phyloP scores from a whole-genome alignment of 1,284 basidiomycete genomes.

The Leccinum angustisporum region DNA sequence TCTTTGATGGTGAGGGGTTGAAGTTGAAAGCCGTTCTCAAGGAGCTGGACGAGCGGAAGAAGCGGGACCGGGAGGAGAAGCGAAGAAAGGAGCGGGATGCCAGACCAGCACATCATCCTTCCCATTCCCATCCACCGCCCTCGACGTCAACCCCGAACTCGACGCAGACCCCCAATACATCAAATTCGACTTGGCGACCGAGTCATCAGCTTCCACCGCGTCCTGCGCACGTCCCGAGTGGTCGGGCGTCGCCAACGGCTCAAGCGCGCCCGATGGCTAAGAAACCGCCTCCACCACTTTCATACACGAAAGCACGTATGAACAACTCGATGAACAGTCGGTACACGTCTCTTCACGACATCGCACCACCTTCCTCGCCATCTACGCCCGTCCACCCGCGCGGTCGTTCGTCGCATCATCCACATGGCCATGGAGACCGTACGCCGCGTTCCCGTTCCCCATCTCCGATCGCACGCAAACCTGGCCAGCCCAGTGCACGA shows the following conservation, averaged over 20 bases:
- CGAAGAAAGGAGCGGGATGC: constrained; percentile 39
- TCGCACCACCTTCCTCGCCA: constrained; percentile 27
- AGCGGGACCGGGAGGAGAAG: constrained; percentile 50
- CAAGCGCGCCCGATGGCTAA: constrained; percentile 34
- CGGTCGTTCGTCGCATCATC: constrained; percentile 25
- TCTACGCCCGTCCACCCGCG: constrained; percentile 31
- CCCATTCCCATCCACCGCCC: constrained; percentile 16
- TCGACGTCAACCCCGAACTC: constrained; percentile 30
- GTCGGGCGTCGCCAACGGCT: constrained; percentile 31
- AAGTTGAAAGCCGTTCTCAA: constrained; percentile 58
- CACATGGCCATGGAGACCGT: constrained; percentile 14
- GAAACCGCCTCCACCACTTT: constrained; percentile 23
- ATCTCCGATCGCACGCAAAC: constrained; percentile 44
- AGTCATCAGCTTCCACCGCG: constrained; percentile 34
- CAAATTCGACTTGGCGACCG: constrained; percentile 24
- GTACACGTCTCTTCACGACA: constrained; percentile 22
- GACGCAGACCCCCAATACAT: constrained; percentile 27
- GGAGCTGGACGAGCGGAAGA: constrained; percentile 55
- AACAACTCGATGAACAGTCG: constrained; percentile 27
- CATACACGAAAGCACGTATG: constrained; percentile 27
- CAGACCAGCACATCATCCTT: constrained; percentile 20
- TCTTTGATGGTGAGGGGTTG: constrained; percentile 62
- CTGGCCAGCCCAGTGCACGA: constrained; percentile 37
- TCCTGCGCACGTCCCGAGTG: constrained; percentile 26
- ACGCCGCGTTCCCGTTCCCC: constrained; percentile 44